Base-by-base conservation (phyloP, 805 yeast species). In the Kodamaea kaohsiungensis region DNA sequence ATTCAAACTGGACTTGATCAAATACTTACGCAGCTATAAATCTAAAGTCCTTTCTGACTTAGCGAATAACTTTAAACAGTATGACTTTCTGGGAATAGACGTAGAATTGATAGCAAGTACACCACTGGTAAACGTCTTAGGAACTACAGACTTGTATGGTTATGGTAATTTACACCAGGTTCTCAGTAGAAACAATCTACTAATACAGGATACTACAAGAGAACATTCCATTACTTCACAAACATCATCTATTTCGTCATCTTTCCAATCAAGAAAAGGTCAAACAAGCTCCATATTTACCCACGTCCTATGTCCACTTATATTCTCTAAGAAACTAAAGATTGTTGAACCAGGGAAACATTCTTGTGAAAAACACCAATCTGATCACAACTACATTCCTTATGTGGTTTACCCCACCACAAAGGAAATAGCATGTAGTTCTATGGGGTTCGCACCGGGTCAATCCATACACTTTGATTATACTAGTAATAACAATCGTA, bases 51-150 rank as follows among this genome's bases (percentile, higher is more conserved):
- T 81, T 0, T 49, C 62, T 9, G 53, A 53, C 0, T 58, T 82
- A 10, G 65, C 73, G 1, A 49, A 59, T 0, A 42, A 52, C 1
- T 27, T 86, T 1, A 52, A 58, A 2, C 47, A 53, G 1, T 77
- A 69, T 57, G 79, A 83, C 61, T 86, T 86, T 58, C 63, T 63
- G 43, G 58, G 72, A 0, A 70, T 86, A 0, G 72, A 73, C 22
- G 87, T 80, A 2, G 81, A 83, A 18, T 78, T 86, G 47, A 62
- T 86, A 7, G 82, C 80, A 2, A 84, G 89, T 1, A 69, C 79
- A 0, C 88, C 90, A 0, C 81, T 84, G 1, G 58, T 58, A 0
- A 67, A 71, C 50, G 19, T 16, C 16, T 6, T 40, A 4, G 25
- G 25, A 2, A 56, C 60, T 3, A 45, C 55, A n/a, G 76, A 69